These are phyloP conservation scores for Asterella californica DNA, from an alignment of 225 moss, liverwort and hornwort species.

Conservation along the genomic window DNA sequence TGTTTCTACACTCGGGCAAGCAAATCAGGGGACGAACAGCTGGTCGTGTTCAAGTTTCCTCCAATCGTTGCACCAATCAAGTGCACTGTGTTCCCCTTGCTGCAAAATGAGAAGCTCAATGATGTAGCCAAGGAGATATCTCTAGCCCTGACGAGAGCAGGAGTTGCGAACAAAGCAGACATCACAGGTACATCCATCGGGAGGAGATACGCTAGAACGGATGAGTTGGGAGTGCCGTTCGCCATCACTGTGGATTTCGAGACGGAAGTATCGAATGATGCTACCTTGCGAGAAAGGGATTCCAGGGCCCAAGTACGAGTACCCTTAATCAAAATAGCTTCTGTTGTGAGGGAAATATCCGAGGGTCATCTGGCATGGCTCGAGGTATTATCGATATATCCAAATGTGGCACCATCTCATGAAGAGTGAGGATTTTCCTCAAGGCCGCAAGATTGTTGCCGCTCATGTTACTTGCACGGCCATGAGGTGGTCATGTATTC, in stretches of 20 bases:
- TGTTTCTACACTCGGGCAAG: constrained; percentile 73
- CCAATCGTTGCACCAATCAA: constrained; percentile 83
- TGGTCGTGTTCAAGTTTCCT: constrained; percentile 69
- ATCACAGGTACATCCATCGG: constrained; percentile 86
- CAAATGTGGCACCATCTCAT: constrained; percentile 18
- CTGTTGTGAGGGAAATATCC: constrained; percentile 63
- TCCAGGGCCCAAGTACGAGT: constrained; percentile 80
- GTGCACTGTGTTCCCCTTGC: constrained; percentile 77
- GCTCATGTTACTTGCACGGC: not conserved
- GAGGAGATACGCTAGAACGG: constrained; percentile 82
- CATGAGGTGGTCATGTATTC: not conserved
- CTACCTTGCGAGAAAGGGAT: constrained; percentile 84
- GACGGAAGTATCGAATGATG: constrained; percentile 29
- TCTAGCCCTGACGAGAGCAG: constrained; percentile 56
- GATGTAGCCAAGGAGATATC: constrained; percentile 51
- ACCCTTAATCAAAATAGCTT: constrained; percentile 52
- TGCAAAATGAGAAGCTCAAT: constrained; percentile 66
- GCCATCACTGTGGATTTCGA: constrained; percentile 61
- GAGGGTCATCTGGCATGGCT: constrained; percentile 63
- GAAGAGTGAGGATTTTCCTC: constrained; percentile 23
- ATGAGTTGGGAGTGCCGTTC: constrained; percentile 90
- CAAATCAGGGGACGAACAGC: constrained; percentile 65
- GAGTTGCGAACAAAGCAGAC: constrained; percentile 81
- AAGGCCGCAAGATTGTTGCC: no score
- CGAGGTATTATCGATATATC: constrained; percentile 50